These are phyloP conservation scores for Daldinia loculata DNA, from an alignment of 495 filamentous ascomycete species.

Conservation along the genomic window DNA sequence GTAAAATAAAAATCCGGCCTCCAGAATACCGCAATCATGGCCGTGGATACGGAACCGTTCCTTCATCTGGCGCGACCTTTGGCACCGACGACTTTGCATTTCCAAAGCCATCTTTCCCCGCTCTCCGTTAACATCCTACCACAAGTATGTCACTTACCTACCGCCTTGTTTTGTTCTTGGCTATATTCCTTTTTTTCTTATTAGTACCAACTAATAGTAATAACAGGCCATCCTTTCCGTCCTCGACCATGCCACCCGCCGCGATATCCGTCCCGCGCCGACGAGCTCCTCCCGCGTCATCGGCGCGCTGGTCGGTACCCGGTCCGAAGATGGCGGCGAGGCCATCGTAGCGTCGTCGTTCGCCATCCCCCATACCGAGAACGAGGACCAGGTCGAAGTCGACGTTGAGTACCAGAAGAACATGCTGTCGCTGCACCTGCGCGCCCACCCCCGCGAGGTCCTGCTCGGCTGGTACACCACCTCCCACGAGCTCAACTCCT, in stretches of 20 bases:
- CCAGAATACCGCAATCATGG: slow-evolving; percentile 69
- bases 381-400: slow-evolving; percentile 97
- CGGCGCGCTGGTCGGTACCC: slow-evolving; percentile 89
- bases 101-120: slow-evolving; percentile 84
- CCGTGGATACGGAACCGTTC: slow-evolving; percentile 79
- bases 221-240: slow-evolving; percentile 90
- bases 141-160: slow-evolving; percentile 74
- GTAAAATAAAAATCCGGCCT: not conserved
- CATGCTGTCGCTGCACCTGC: slow-evolving; percentile 92
- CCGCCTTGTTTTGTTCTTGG: not conserved
- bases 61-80: slow-evolving; percentile 93
- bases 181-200: slow-evolving; percentile 58
- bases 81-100: slow-evolving; percentile 77
- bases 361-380: slow-evolving; percentile 97
- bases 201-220: not conserved
- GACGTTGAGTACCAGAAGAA: slow-evolving; percentile 99
- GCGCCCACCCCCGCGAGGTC: slow-evolving; percentile 91
- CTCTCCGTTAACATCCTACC: slow-evolving; percentile 93
- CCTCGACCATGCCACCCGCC: slow-evolving; percentile 93
- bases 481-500: slow-evolving; percentile 92
- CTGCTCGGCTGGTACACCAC: slow-evolving; percentile 99
- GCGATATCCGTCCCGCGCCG: slow-evolving; percentile 81
- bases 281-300: slow-evolving; percentile 93
- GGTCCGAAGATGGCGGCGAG: slow-evolving; percentile 95
- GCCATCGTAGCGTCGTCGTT: slow-evolving; percentile 95